Conservation (phyloP, 2,329 filamentous ascomycete species). For the Reticulascus tulasneorum region DNA sequence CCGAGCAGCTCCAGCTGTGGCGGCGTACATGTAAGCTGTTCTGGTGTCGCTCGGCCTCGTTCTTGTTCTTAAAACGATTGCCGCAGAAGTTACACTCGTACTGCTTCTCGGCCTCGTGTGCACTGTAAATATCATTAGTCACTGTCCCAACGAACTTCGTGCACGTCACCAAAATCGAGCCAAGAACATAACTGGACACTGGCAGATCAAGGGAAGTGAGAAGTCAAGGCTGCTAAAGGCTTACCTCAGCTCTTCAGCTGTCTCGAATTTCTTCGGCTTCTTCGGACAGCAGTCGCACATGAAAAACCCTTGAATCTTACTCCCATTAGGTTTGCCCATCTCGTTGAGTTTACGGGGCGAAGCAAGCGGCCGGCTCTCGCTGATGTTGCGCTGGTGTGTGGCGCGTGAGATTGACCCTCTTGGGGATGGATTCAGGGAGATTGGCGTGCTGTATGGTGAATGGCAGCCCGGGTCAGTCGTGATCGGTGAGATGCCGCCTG, state of each 20-base stretch:
- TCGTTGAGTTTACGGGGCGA: constrained; percentile 51
- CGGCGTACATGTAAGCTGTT: constrained; percentile 89
- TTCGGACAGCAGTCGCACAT: constrained; percentile 96
- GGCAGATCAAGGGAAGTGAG: background rate
- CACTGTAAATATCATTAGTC: constrained; percentile 44
- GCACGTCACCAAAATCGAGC: background rate
- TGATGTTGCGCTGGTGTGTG: constrained; percentile 43
- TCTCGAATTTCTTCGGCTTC: constrained; percentile 94
- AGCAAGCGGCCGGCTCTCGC: constrained; percentile 34
- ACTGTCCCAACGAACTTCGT: constrained; percentile 1
- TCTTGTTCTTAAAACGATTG: constrained; percentile 98
- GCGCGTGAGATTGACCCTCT: constrained; percentile 40
- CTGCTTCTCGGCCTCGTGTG: constrained; percentile 92
- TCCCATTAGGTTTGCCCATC: constrained; percentile 39
- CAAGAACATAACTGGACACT: background rate
- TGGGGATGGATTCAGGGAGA: constrained; percentile 47
- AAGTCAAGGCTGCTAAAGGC: constrained; percentile 22
- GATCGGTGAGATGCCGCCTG: constrained; percentile 47
- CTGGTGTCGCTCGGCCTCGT: constrained; percentile 93
- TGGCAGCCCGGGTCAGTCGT: constrained; percentile 34
- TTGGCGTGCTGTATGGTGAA: constrained; percentile 46
- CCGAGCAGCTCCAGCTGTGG: constrained; percentile 96
- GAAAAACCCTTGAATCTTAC: constrained; percentile 50
- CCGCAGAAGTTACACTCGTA: constrained; percentile 90
- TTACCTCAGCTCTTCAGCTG: constrained; percentile 77